These are phyloP conservation scores for Leptodermis oblonga DNA, from an alignment of 257 asterid genomes.

Conservation along the genomic window DNA sequence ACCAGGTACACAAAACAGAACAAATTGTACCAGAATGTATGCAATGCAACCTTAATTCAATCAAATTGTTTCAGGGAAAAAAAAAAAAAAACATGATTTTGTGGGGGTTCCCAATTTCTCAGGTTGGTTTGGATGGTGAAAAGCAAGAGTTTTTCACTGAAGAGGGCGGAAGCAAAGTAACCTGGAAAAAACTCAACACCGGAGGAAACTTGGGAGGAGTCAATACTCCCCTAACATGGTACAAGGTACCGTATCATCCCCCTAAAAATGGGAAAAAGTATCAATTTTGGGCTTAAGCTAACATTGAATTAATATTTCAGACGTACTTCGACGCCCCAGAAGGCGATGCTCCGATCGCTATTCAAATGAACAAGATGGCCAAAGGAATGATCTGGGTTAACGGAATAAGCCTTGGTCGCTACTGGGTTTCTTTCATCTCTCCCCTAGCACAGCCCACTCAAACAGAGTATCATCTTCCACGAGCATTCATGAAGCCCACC, in stretches of 20 bases:
- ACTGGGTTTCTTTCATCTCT: slow-evolving; percentile 75
- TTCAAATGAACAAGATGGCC: slow-evolving; percentile 63
- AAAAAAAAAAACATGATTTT: no score
- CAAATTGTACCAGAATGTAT: no score
- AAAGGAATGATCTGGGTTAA: slow-evolving; percentile 93
- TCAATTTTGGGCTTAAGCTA: no score
- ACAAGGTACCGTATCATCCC: slow-evolving; percentile 61
- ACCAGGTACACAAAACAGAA: slow-evolving; percentile 48
- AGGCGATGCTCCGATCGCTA: slow-evolving; percentile 61
- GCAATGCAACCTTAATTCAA: no score
- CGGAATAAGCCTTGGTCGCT: slow-evolving; percentile 77
- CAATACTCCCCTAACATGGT: slow-evolving; percentile 71
- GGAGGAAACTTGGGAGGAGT: slow-evolving; percentile 25
- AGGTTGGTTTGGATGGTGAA: slow-evolving; percentile 76
- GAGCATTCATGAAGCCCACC: slow-evolving; percentile 65
- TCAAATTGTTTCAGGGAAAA: no score
- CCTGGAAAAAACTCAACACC: slow-evolving; percentile 42
- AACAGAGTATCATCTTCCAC: slow-evolving; percentile 86
- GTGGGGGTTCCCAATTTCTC: neutral
- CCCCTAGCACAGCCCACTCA: slow-evolving; percentile 75
- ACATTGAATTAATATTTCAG: slow-evolving; percentile 29
- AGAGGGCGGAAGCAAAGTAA: slow-evolving; percentile 54
- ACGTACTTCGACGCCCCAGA: slow-evolving; percentile 75
- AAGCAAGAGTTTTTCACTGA: slow-evolving; percentile 41
- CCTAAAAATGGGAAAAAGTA: neutral